Evolutionary conservation across 148 eudicot genomes (phyloP), one percentile per base, ranked within the genome.

Genomic region (Amaranthus palmeri): DNA sequence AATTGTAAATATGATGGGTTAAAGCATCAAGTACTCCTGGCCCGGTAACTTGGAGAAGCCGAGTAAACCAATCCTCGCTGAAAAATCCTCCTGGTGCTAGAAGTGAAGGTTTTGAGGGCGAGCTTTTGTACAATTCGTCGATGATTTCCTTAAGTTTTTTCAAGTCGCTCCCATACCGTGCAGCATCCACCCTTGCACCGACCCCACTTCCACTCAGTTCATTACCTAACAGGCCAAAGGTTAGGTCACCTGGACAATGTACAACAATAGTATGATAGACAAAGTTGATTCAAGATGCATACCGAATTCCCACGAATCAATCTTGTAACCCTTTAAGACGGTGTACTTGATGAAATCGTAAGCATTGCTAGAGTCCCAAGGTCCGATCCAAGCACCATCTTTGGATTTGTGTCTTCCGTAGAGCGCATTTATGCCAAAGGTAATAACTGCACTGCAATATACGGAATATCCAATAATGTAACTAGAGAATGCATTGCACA

Each of bases 281-380:
- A 59, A 70, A 42, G n/a, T 15, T 3, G 17, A 18, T 53, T 10
- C 17, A 17, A 73, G 50, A 75, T 10, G n/a, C 42, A 55, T 90
- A 93, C 99, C 99, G n/a, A 89, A 82, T 83, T 95, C 99, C 97
- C 97, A 95, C 65, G 99, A 92, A 70, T 92, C 88, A 60, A 95
- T 81, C n/a, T 59, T 72, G 82, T 95, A 85, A 46, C 99, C 99
- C 80, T 90, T 90, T 54, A 96, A 86, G 54, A 90, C 67, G 12
- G 99, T 95, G 77, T 88, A 90, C 41, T 81, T 77, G 3, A 95
- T 90, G 80, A 95, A 90, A 74, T 89, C 93, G 49, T 62, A 67
- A 10, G 96, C 86, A 69, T 95, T 95, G 67, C 78, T 84, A 60
- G 88, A 71, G 73, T 91, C 85, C 98, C 98, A 95, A 59, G 87